Evolutionary conservation across 331 rosid genomes (phyloP).

Genomic region (Acacia pycnantha): DNA sequence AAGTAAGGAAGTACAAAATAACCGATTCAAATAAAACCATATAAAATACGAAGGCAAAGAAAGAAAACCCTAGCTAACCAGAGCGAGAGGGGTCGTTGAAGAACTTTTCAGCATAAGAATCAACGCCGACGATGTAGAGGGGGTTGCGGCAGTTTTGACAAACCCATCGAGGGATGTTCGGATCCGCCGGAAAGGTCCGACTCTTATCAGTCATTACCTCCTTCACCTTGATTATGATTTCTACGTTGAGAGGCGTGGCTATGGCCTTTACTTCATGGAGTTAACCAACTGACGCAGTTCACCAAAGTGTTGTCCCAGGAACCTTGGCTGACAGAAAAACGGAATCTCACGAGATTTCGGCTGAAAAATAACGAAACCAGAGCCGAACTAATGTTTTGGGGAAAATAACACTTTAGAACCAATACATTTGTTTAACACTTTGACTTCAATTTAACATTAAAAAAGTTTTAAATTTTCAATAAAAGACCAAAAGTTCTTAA

Average conservation of each 20-base stretch:
- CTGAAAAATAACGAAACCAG: neutral
- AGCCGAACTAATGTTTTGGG: neutral
- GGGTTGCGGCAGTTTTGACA: slow-evolving; percentile 92
- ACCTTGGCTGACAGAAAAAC: neutral
- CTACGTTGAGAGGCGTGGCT: neutral
- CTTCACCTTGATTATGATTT: neutral
- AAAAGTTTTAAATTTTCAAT: neutral
- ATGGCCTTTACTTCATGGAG: neutral
- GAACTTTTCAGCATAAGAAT: slow-evolving; percentile 87
- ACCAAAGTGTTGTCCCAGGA: neutral
- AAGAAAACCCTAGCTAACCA: slow-evolving; percentile 47
- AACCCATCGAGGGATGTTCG: slow-evolving; percentile 76
- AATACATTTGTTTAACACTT: no score
- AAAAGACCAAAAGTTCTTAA: neutral
- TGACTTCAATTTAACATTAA: neutral
- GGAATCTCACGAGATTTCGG: neutral
- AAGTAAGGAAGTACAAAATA: neutral
- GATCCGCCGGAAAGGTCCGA: slow-evolving; percentile 78
- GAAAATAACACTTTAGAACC: neutral
- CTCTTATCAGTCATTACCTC: slow-evolving; percentile 51
- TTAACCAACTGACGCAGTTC: neutral
- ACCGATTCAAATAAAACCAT: slow-evolving; percentile 11
- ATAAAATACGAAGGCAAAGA: neutral
- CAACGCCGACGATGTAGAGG: slow-evolving; percentile 83
- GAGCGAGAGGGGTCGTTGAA: slow-evolving; percentile 77